A percentile compares a stretch with the other conserved stretches of the same genome.
Evolutionary conservation across 805 yeast species (phyloP).

Genomic region (Metschnikowia matae): DNA sequence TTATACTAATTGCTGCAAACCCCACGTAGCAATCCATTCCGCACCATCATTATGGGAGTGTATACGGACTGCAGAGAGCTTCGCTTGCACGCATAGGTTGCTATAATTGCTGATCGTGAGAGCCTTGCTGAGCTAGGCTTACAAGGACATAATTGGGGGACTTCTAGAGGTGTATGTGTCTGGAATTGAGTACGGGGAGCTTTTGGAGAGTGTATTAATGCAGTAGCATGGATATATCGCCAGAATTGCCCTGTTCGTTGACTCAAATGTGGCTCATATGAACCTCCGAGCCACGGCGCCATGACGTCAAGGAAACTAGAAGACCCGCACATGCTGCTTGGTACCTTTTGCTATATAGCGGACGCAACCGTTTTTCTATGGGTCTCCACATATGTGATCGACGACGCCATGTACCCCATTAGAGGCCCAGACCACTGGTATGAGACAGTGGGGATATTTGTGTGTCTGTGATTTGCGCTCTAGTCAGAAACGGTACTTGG

Average conservation of each 20-base stretch:
- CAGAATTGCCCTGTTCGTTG: neutral
- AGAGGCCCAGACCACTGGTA: neutral
- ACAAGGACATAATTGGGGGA: neutral
- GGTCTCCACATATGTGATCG: neutral
- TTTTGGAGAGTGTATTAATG: neutral
- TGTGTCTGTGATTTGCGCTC: neutral
- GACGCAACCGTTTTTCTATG: neutral
- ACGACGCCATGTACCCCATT: neutral
- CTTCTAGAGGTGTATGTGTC: neutral
- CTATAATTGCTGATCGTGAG: neutral
- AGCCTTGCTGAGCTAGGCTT: neutral
- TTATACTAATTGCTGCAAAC: slow-evolving; percentile 5
- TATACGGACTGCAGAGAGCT: neutral
- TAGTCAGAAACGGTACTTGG: neutral
- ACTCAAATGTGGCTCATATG: neutral
- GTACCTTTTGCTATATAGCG: slow-evolving; percentile 2
- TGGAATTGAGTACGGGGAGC: neutral
- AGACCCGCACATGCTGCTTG: slow-evolving; percentile 2
- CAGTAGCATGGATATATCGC: neutral
- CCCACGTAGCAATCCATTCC: slow-evolving; percentile 5
- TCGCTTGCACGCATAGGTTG: slow-evolving; percentile 4
- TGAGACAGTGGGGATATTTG: neutral
- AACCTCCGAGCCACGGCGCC: neutral
- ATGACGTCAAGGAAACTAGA: slow-evolving; percentile 1
- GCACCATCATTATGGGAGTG: neutral